phyloP scores from a whole-genome alignment of 1,139 yeast genomes.

The Taiozyma sp. region DNA sequence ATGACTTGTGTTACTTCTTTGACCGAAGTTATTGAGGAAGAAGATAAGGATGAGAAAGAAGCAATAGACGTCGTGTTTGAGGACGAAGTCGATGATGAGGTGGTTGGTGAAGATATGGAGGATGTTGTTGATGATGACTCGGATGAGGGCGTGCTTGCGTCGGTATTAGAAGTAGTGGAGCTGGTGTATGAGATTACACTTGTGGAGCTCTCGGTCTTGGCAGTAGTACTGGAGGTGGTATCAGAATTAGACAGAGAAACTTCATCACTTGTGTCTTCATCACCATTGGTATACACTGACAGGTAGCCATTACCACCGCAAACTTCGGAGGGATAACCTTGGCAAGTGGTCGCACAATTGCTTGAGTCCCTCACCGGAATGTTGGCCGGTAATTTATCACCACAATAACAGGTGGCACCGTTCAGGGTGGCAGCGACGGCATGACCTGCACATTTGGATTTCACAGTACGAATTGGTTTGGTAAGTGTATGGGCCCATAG shows the following conservation, averaged over 20 bases:
- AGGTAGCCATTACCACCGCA: slow-evolving; percentile 57
- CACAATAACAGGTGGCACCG: slow-evolving; percentile 60
- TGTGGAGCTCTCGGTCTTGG: slow-evolving; percentile 20
- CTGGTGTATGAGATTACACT: background rate
- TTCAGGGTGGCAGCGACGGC: slow-evolving; percentile 45
- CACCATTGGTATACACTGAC: slow-evolving; percentile 37
- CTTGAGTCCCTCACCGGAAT: slow-evolving; percentile 31
- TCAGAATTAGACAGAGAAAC: slow-evolving; percentile 23
- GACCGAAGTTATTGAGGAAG: background rate
- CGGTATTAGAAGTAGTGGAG: background rate
- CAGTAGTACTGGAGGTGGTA: slow-evolving; percentile 26
- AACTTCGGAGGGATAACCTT: slow-evolving; percentile 49
- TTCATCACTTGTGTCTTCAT: slow-evolving; percentile 20
- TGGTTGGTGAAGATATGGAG: background rate
- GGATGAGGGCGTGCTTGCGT: background rate
- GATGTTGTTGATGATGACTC: slow-evolving; percentile 2
- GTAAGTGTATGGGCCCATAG: slow-evolving; percentile 28
- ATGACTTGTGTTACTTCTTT: background rate
- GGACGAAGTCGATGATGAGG: slow-evolving; percentile 8
- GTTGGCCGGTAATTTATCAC: slow-evolving; percentile 27
- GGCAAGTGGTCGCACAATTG: slow-evolving; percentile 45
- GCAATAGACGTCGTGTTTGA: slow-evolving; percentile 3
- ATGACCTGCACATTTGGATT: slow-evolving; percentile 35
- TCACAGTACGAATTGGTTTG: slow-evolving; percentile 51
- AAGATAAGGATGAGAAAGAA: background rate